Conservation (phyloP, 352 stramenopile genomes). For the Peronospora belbahrii region DNA sequence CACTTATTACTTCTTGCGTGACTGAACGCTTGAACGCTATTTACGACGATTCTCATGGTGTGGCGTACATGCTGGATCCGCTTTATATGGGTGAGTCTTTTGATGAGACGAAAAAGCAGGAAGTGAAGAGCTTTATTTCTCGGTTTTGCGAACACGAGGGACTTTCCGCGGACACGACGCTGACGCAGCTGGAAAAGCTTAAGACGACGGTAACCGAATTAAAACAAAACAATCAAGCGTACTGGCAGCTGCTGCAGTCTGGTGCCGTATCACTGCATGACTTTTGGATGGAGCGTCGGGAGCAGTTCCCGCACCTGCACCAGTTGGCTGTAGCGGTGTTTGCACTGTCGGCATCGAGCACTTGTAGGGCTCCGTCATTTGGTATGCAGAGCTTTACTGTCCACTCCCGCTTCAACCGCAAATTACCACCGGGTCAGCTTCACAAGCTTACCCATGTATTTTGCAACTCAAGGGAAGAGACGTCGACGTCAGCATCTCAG, state of each 20-base stretch:
- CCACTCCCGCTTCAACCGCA: slow-evolving; percentile 36
- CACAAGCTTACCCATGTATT: slow-evolving; percentile 55
- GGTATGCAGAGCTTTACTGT: slow-evolving; percentile 22
- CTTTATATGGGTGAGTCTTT: slow-evolving; percentile 41
- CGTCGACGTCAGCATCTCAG: not conserved
- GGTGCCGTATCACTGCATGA: slow-evolving; percentile 40
- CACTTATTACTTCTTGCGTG: slow-evolving; percentile 53
- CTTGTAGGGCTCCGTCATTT: slow-evolving; percentile 29
- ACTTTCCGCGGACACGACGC: slow-evolving; percentile 31
- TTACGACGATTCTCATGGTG: slow-evolving; percentile 51
- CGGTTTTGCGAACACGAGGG: slow-evolving; percentile 32
- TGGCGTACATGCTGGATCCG: slow-evolving; percentile 55
- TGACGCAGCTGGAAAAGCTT: slow-evolving; percentile 44
- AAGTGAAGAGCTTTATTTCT: slow-evolving; percentile 43
- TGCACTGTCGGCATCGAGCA: slow-evolving; percentile 41
- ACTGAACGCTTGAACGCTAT: slow-evolving; percentile 56
- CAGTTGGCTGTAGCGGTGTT: slow-evolving; percentile 53
- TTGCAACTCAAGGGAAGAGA: slow-evolving; percentile 37
- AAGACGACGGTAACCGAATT: slow-evolving; percentile 40
- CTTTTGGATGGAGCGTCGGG: slow-evolving; percentile 49
- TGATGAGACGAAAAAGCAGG: slow-evolving; percentile 36
- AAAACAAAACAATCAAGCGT: slow-evolving; percentile 43
- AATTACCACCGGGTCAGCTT: slow-evolving; percentile 35
- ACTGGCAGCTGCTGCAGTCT: slow-evolving; percentile 46
- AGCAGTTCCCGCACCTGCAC: slow-evolving; percentile 50